These are phyloP conservation scores for Plasmodium knowlesi DNA, from an alignment of 169 alveolate species.

Conservation along the genomic window DNA sequence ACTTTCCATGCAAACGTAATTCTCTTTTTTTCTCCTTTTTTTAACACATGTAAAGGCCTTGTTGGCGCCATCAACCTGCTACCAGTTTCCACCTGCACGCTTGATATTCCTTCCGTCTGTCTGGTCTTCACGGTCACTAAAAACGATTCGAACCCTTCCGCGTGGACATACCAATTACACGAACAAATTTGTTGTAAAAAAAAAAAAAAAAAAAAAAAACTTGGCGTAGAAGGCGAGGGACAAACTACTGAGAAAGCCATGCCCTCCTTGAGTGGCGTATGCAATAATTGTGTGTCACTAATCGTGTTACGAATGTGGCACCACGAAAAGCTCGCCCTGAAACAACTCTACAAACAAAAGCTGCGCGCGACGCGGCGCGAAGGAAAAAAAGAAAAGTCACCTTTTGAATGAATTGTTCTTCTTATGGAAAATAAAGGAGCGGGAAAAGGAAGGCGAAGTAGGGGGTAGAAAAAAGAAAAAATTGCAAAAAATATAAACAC, in stretches of 20 bases:
- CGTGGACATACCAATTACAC: neutral
- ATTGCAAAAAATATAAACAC: neutral
- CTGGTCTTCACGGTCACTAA: neutral
- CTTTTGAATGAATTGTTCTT: neutral
- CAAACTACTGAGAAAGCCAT: neutral
- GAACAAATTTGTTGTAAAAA: neutral
- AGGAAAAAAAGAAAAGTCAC: neutral
- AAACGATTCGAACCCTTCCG: neutral
- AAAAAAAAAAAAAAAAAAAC: neutral
- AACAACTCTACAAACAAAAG: neutral
- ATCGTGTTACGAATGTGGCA: neutral
- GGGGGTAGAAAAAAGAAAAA: neutral
- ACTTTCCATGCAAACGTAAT: neutral
- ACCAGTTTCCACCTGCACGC: neutral
- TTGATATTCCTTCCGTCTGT: neutral
- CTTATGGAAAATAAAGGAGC: neutral
- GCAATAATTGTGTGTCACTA: neutral
- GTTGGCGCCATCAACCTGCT: neutral
- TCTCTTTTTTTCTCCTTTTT: neutral
- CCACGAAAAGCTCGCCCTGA: neutral
- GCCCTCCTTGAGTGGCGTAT: neutral
- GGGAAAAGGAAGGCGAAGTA: neutral
- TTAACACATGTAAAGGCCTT: neutral
- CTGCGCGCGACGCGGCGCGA: neutral
- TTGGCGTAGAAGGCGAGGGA: neutral